A percentile compares a stretch with the other conserved stretches of the same genome.
phyloP scores from a whole-genome alignment of 148 eudicot genomes.

The Polygonum maritimum region DNA sequence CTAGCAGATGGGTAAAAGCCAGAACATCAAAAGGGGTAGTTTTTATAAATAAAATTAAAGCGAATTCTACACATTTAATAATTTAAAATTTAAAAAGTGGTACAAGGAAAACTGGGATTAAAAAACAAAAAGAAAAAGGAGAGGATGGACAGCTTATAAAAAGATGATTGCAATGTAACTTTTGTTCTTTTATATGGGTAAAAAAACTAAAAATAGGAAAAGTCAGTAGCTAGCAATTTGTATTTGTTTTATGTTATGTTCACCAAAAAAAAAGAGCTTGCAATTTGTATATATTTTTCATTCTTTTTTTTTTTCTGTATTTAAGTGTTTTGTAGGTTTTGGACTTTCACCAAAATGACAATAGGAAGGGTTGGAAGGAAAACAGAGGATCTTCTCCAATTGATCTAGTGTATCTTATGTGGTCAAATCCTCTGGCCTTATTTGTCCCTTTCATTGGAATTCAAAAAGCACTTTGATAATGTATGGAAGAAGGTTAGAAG shows the following conservation, averaged over 20 bases:
- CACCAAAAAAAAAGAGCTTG: too few species aligned
- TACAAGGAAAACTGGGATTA: background rate
- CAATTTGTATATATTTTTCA: too few species aligned
- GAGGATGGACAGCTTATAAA: slow-evolving; percentile 1
- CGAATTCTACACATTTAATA: background rate
- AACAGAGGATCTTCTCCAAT: slow-evolving; percentile 1
- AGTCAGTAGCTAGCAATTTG: background rate
- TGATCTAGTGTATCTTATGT: background rate
- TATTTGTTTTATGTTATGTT: background rate
- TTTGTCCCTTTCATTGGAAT: slow-evolving; percentile 2
- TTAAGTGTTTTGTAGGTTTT: background rate
- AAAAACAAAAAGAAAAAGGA: background rate
- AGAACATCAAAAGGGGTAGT: background rate
- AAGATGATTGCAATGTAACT: background rate
- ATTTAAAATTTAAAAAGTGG: background rate
- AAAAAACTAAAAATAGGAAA: background rate
- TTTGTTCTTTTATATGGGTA: background rate
- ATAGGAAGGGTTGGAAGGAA: background rate
- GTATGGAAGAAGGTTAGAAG: background rate
- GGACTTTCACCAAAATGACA: background rate
- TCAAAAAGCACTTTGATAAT: background rate
- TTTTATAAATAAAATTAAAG: slow-evolving; percentile 1
- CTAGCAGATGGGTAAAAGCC: background rate
- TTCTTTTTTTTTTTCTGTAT: background rate
- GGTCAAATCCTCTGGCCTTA: background rate